These are phyloP conservation scores for Carex pumila DNA, from an alignment of 176 grass and related monocot species.

Conservation along the genomic window DNA sequence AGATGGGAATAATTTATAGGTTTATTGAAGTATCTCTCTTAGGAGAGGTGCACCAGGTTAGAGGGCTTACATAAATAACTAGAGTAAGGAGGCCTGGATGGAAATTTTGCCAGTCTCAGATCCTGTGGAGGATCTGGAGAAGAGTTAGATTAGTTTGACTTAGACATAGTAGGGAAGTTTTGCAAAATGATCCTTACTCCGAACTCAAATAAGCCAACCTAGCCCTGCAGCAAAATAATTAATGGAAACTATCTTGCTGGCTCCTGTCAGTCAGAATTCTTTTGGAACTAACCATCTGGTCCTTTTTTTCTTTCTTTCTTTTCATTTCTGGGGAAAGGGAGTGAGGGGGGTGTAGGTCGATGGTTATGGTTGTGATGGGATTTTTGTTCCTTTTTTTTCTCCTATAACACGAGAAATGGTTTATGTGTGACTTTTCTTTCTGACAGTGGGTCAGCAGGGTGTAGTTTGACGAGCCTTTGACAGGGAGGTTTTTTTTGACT, in stretches of 20 bases:
- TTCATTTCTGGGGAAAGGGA: background rate
- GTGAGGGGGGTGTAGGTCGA: background rate
- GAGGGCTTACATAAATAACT: background rate
- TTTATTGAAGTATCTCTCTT: conserved; percentile 27
- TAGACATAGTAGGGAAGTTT: conserved; percentile 7
- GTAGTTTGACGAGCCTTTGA: conserved; percentile 14
- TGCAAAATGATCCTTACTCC: background rate
- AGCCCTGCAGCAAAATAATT: conserved; percentile 1
- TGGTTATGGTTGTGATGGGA: background rate
- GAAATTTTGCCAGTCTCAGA: background rate
- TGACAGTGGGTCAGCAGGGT: conserved; percentile 12
- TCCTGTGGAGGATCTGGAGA: background rate
- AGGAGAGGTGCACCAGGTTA: background rate
- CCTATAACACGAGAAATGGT: background rate
- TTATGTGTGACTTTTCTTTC: conserved; percentile 12
- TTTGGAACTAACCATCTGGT: background rate
- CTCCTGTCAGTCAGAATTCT: background rate
- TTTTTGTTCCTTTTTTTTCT: background rate
- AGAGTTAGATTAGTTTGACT: conserved; percentile 5
- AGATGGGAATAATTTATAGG: conserved; percentile 12
- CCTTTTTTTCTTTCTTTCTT: background rate
- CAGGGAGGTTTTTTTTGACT: conserved; percentile 5
- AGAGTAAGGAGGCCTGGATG: background rate
- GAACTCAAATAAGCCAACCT: conserved; percentile 13
- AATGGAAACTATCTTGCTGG: conserved; percentile 1